A percentile compares a stretch with the other conserved stretches of the same genome.
phyloP scores from a whole-genome alignment of 352 stramenopile genomes.

The Globisporangium megalacanthum region DNA sequence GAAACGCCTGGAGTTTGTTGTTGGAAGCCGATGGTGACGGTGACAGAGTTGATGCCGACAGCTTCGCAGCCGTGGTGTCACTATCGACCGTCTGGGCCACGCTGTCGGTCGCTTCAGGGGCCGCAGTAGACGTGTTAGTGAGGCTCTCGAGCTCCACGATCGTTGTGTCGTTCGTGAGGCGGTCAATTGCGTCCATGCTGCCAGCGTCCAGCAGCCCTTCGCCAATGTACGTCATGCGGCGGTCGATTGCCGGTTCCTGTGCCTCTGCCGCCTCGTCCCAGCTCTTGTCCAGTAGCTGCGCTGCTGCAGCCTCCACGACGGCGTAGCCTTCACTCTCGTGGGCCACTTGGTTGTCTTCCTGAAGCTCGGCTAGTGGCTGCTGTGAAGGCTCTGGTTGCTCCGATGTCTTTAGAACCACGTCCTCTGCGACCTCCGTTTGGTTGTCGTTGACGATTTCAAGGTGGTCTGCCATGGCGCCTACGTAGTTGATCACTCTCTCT shows the following conservation, averaged over 20 bases:
- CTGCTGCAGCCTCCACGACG: background rate
- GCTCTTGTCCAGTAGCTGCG: background rate
- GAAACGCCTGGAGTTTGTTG: conserved; percentile 4
- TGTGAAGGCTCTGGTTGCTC: too few relatives aligned
- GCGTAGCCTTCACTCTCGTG: background rate
- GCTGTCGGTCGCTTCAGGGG: background rate
- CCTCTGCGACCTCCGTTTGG: too few relatives aligned
- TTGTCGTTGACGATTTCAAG: too few relatives aligned
- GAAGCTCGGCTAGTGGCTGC: too few relatives aligned
- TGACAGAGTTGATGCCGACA: background rate
- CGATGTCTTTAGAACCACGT: too few relatives aligned
- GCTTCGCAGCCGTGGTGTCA: background rate
- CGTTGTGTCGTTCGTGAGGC: conserved; percentile 32
- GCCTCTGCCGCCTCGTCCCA: conserved; percentile 2
- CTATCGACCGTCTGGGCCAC: background rate
- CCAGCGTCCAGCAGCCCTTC: conserved; percentile 46
- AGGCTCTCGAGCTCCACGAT: conserved; percentile 23
- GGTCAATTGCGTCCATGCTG: conserved; percentile 46
- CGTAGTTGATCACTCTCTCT: too few relatives aligned
- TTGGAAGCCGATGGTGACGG: background rate
- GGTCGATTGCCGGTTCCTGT: conserved; percentile 12
- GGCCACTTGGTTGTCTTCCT: background rate
- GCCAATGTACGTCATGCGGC: conserved; percentile 61
- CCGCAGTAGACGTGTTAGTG: background rate
- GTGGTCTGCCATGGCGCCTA: too few relatives aligned